phyloP scores from a whole-genome alignment of 2,329 filamentous ascomycete species.

The Stagonosporopsis chrysanthemi region DNA sequence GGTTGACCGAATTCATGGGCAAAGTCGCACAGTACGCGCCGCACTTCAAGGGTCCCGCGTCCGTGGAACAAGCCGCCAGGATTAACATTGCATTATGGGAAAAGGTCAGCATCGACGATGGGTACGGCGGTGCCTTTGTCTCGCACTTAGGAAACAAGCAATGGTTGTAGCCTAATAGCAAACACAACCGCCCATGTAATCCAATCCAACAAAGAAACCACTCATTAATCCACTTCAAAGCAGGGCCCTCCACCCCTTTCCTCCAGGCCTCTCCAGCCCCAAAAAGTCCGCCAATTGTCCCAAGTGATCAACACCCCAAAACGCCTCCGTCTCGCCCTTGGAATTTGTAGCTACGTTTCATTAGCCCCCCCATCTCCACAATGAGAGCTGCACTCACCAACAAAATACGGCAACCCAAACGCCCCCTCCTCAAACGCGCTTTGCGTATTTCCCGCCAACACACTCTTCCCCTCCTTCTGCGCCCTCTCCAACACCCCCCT shows the following conservation, averaged over 20 bases:
- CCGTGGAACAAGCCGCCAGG: constrained; percentile 36
- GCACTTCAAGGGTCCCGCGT: constrained; percentile 21
- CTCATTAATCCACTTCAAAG: constrained; percentile 29
- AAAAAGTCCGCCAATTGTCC: constrained; percentile 63
- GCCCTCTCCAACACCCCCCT: constrained; percentile 52
- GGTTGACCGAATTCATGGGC: constrained; percentile 38
- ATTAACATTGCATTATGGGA: constrained; percentile 42
- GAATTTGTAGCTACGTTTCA: constrained; percentile 57
- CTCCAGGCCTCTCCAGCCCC: constrained; percentile 54
- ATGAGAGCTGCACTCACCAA: constrained; percentile 38
- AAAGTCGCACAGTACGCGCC: constrained; percentile 28
- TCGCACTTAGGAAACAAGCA: constrained; percentile 63
- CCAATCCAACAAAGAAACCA: too few species aligned
- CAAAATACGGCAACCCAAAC: constrained; percentile 69
- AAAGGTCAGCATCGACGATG: constrained; percentile 55
- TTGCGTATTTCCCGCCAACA: constrained; percentile 59
- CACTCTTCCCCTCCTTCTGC: constrained; percentile 56
- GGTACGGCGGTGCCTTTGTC: constrained; percentile 60
- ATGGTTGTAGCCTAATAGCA: constrained; percentile 55
- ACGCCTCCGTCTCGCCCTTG: constrained; percentile 61
- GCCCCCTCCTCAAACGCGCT: constrained; percentile 61
- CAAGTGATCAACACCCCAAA: constrained; percentile 69
- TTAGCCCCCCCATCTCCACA: background rate
- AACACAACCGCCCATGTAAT: background rate
- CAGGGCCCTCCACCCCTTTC: constrained; percentile 50